phyloP scores from a whole-genome alignment of 139 green algal species.

The Auxenochlorella protothecoides region DNA sequence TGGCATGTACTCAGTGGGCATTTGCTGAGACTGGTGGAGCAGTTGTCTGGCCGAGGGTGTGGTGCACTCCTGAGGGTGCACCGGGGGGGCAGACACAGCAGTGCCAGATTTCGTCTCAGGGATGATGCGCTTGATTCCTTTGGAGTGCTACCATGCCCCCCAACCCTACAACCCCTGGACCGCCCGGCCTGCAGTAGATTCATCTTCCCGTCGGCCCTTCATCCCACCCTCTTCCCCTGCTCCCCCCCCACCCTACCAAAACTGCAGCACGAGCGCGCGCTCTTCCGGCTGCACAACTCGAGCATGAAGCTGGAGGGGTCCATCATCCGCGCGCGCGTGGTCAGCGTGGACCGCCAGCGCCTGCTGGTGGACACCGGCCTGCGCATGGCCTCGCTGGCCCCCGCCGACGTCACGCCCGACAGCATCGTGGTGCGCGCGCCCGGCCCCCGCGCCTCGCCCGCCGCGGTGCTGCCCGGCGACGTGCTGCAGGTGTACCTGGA shows the following conservation, averaged over 20 bases:
- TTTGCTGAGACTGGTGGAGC: too few relatives aligned
- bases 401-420: slow-evolving; percentile 11
- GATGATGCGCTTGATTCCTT: too few relatives aligned
- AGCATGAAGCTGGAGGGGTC: slow-evolving; percentile 12
- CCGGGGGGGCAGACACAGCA: too few relatives aligned
- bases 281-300: slow-evolving; percentile 25
- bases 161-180: too few relatives aligned
- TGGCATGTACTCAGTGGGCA: neutral
- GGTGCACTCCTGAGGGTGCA: too few relatives aligned
- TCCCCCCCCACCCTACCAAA: neutral
- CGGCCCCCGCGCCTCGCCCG: neutral
- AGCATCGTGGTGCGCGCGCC: slow-evolving; percentile 7
- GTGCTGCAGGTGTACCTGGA: slow-evolving; percentile 26
- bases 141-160: too few relatives aligned
- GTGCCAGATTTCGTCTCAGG: too few relatives aligned
- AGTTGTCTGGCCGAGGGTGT: too few relatives aligned
- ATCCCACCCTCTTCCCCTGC: neutral
- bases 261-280: slow-evolving; percentile 15
- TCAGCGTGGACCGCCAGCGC: slow-evolving; percentile 10
- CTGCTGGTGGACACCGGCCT: slow-evolving; percentile 23
- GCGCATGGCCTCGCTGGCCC: slow-evolving; percentile 7
- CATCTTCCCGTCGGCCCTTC: too few relatives aligned
- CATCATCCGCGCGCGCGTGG: slow-evolving; percentile 23
- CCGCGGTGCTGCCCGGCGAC: slow-evolving; percentile 18
- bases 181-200: too few relatives aligned